Evolutionary conservation across 2,329 filamentous ascomycete genomes (phyloP).

Genomic region (Ophiognomonia clavigignenti-juglandacearum): DNA sequence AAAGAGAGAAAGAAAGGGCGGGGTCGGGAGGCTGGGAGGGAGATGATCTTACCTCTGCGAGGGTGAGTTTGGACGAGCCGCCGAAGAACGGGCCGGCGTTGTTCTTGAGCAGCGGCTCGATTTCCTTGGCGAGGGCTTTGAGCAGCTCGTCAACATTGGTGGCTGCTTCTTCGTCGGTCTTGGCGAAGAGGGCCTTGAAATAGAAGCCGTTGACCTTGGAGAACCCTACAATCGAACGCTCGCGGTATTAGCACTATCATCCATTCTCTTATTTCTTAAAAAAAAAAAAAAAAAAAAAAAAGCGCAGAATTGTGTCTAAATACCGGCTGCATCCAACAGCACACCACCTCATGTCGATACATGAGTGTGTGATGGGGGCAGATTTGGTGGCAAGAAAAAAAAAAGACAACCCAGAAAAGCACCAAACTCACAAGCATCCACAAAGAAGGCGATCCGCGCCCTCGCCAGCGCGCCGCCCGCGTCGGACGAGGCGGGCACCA

Average conservation of each 20-base stretch:
- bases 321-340: too few species aligned
- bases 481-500: constrained; percentile 52
- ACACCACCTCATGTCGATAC: too few species aligned
- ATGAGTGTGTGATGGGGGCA: too few species aligned
- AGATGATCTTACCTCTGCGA: constrained; percentile 61
- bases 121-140: constrained; percentile 57
- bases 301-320: too few species aligned
- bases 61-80: constrained; percentile 58
- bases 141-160: constrained; percentile 46
- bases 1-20: background rate
- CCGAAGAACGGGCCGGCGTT: constrained; percentile 60
- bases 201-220: constrained; percentile 51
- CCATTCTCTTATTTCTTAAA: too few species aligned
- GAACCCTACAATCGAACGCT: constrained; percentile 33
- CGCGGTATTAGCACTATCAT: background rate
- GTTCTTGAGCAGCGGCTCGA: constrained; percentile 63
- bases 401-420: too few species aligned
- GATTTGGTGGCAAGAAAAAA: too few species aligned
- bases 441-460: constrained; percentile 67
- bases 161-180: constrained; percentile 45
- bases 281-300: too few species aligned
- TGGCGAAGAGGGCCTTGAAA: constrained; percentile 41
- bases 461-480: constrained; percentile 54
- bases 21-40: too few species aligned
- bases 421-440: constrained; percentile 64